These are phyloP conservation scores for Ceratocystis diversiconidia DNA, from an alignment of 2,329 filamentous ascomycete species.

Conservation along the genomic window DNA sequence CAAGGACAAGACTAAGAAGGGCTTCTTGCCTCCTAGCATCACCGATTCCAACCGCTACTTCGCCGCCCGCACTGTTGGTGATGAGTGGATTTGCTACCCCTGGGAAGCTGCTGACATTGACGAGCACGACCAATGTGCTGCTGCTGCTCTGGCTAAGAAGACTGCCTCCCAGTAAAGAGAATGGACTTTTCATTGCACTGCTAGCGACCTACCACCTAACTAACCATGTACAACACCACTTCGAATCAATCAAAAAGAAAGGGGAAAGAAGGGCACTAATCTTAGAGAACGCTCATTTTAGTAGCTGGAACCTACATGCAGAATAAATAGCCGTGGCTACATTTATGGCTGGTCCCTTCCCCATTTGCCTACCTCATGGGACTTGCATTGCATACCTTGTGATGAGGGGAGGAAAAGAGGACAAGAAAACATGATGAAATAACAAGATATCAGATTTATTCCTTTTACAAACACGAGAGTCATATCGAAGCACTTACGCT, in stretches of 20 bases:
- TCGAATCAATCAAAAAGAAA: not conserved
- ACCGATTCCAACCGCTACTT: conserved; percentile 58
- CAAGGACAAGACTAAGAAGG: conserved; percentile 96
- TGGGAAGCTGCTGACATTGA: conserved; percentile 95
- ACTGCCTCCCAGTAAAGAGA: not conserved
- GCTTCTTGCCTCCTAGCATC: conserved; percentile 64
- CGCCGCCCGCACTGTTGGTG: conserved; percentile 75
- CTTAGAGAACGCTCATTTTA: not conserved
- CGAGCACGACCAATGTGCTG: conserved; percentile 65
- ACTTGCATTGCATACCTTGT: not conserved
- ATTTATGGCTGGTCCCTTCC: not conserved
- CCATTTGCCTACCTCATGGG: not conserved
- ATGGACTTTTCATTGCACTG: not conserved
- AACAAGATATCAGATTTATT: conserved; percentile 11
- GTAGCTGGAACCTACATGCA: not conserved
- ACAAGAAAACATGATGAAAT: not conserved
- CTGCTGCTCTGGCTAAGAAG: conserved; percentile 27
- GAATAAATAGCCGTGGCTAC: not conserved
- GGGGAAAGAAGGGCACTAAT: not conserved
- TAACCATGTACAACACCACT: conserved; percentile 3
- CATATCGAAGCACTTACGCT: not conserved
- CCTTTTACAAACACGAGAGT: not conserved
- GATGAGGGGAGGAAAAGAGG: not conserved
- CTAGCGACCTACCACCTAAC: not conserved
- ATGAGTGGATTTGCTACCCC: conserved; percentile 97